Evolutionary conservation across 805 yeast genomes (phyloP), one percentile per base, ranked within the genome.

Genomic region (Metschnikowia koreensis): DNA sequence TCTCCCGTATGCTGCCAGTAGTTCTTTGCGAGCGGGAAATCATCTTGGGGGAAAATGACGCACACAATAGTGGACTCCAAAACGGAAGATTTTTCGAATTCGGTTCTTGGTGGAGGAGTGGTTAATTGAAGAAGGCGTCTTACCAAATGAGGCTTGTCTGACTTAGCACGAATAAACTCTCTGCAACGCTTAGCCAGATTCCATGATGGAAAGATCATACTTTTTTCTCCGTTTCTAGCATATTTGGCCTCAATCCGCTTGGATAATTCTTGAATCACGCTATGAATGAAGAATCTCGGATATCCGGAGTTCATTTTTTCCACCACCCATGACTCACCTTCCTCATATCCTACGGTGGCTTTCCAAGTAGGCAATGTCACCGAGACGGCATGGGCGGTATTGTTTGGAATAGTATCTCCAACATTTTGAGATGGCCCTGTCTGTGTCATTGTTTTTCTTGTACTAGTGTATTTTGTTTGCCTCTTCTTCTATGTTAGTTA

Each of bases 1-100:
- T 93, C 97, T 28, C 99, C 99, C 0, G 96, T 76, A 63, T 92
- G 97, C 67, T 93, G 97, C 99, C 99, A 94, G 70, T 89, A 94
- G 60, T 83, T 83, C 65, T 89, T 91, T 38, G 94, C 92, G 4
- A 87, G 66, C 1, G 81, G 67, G 55, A 76, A 83, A 52, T 78
- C 83, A 3, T 75, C 72, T 1, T 74, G 67, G 1, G 89, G 89
- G 62, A 87, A 88, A 55, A 94, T 84, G n/a, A 91, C 89, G 17
- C 83, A 87, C 0, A 92, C 86, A 49, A 93, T 81, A 39, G 81
- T 80, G 12, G 91, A 81, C 60, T 85, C 92, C 28, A 83, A 73
- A 52, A 82, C 77, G 54, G 77, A 77, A 1, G 83, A 76, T 50
- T 71, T 77, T 56, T 87, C 94, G 41, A 79, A 83, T 15, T 77